These are phyloP conservation scores for Erigeron canadensis DNA, from an alignment of 129 eudicot genomes.

Conservation along the genomic window DNA sequence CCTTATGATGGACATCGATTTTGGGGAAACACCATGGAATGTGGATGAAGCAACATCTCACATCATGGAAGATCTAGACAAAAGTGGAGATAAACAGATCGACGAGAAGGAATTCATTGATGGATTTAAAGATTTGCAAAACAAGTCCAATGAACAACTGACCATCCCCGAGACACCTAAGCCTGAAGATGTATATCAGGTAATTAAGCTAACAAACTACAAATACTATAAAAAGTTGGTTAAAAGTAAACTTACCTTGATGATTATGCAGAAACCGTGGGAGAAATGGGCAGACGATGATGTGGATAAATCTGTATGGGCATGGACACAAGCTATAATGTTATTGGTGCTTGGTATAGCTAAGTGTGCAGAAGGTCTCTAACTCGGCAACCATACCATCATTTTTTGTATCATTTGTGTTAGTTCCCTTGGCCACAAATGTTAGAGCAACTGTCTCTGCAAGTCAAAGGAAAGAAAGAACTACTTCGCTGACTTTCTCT, in stretches of 20 bases:
- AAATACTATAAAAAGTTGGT: neutral
- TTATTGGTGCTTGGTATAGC: conserved; percentile 50
- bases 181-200: conserved; percentile 38
- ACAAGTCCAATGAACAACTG: conserved; percentile 25
- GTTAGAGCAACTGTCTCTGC: conserved; percentile 57
- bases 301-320: conserved; percentile 40
- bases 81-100: conserved; percentile 42
- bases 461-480: conserved; percentile 44
- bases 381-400: conserved; percentile 51
- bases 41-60: conserved; percentile 51
- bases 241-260: conserved; percentile 6
- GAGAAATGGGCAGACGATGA: conserved; percentile 39
- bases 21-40: conserved; percentile 47
- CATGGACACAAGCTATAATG: conserved; percentile 55
- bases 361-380: conserved; percentile 61
- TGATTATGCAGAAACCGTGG: conserved; percentile 44
- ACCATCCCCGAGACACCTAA: conserved; percentile 29
- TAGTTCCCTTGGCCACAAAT: conserved; percentile 74
- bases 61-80: conserved; percentile 63
- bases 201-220: conserved; percentile 21
- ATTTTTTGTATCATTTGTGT: conserved; percentile 54
- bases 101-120: conserved; percentile 58
- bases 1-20: conserved; percentile 44
- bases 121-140: conserved; percentile 54
- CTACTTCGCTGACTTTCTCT: conserved; percentile 69